These are phyloP conservation scores for Spathaspora passalidarum DNA, from an alignment of 805 yeast genomes.

Conservation along the genomic window DNA sequence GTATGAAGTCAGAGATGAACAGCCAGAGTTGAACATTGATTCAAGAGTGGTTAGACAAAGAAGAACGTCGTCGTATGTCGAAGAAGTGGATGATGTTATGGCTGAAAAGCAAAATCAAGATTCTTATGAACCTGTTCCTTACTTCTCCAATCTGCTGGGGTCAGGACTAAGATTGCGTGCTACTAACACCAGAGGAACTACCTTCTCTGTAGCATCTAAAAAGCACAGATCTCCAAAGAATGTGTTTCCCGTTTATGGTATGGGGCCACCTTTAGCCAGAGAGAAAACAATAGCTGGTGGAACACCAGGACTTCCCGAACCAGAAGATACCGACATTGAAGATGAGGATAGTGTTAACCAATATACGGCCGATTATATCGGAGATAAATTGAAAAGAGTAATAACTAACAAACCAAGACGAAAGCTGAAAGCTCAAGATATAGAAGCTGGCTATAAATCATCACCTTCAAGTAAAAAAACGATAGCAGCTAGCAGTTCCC, in stretches of 20 bases:
- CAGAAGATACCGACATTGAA: not conserved
- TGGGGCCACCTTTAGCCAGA: slow-evolving; percentile 61
- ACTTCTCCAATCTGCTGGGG: not conserved
- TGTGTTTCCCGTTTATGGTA: slow-evolving; percentile 76
- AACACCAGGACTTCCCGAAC: not conserved
- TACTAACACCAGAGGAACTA: slow-evolving; percentile 11
- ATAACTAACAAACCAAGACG: slow-evolving; percentile 13
- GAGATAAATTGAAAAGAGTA: slow-evolving; percentile 16
- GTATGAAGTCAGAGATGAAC: slow-evolving; percentile 74
- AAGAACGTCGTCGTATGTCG: slow-evolving; percentile 4
- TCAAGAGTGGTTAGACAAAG: slow-evolving; percentile 65
- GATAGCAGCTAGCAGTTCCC: not conserved
- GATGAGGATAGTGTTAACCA: slow-evolving; percentile 1
- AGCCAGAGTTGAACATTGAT: slow-evolving; percentile 73
- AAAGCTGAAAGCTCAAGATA: slow-evolving; percentile 3
- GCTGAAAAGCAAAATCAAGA: not conserved
- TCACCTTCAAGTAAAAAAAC: slow-evolving; percentile 4
- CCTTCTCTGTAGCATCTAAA: not conserved
- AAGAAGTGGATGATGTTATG: not conserved
- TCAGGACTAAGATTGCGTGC: not conserved
- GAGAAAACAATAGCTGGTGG: slow-evolving; percentile 57
- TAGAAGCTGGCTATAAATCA: slow-evolving; percentile 5
- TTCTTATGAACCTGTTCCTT: not conserved
- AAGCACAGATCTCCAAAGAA: slow-evolving; percentile 57
- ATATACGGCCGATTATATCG: slow-evolving; percentile 19